Evolutionary conservation across 352 stramenopile species (phyloP), one percentile per base, ranked within the genome.

Genomic region (Thalassiosira sp.): DNA sequence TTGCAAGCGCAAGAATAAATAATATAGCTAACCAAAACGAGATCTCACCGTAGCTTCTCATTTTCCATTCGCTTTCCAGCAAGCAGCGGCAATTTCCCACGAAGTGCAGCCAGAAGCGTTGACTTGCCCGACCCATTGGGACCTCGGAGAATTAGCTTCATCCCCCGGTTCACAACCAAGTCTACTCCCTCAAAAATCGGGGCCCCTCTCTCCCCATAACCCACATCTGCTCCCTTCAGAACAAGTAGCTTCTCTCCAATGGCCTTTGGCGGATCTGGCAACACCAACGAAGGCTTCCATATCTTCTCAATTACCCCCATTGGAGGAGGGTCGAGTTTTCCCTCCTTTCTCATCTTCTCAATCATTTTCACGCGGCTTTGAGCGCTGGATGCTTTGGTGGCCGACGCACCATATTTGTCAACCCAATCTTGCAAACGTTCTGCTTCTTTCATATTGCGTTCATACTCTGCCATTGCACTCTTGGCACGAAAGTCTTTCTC

Each of bases 101-200:
- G 79, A 42, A 99, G 90, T 31, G 98, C 92, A 76, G 97, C 95
- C 51, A 99, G 92, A 16, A 99, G 84, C n/a, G 97, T 99, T 49
- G 87, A 97, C 83, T 98, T 99, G 46, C 95, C 95, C 46, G 24
- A 43, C 8, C 91, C 93, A 71, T 97, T 96, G 56, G 92, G 91
- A 16, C 90, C 60, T 13, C 54, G 31, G 1, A 63, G 20, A 31
- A 63, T 42, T 11, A 42, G 11, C 33, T 42, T 42, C 5, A 42
- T 11, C 5, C 33, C 33, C 33, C 33, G 33, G 11, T 42, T 90
- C 40, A 99, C 93, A 60, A 95, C 87, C 43, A 98, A 95, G 59
- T 94, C 95, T 11, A 98, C 84, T 66, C 97, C 90, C 18, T 91
- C 65, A 58, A 98, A 93, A 57, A 93, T 71, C 20, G 69, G 66